Percentiles rank a stretch among this genome's conserved stretches.
Evolutionary conservation across 331 rosid genomes (phyloP).

Genomic region (Ulmus americana): DNA sequence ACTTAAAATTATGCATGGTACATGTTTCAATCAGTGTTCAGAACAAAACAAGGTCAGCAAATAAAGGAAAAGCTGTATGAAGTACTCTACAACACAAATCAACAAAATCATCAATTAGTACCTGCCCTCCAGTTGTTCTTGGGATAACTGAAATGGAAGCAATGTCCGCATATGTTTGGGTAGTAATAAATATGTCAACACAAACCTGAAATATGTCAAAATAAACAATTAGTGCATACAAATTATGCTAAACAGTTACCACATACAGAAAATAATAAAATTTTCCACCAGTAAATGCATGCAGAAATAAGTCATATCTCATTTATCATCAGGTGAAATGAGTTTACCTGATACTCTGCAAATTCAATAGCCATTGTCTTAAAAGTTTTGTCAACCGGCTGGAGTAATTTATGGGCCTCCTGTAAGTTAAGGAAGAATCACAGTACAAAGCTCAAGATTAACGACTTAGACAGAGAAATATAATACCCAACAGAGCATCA

Average conservation of each 20-base stretch:
- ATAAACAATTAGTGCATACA: conserved; percentile 17
- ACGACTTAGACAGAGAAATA: background rate
- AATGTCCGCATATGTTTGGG: conserved; percentile 80
- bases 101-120: conserved; percentile 24
- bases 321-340: conserved; percentile 11
- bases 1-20: background rate
- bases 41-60: background rate
- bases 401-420: conserved; percentile 97
- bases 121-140: conserved; percentile 98
- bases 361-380: conserved; percentile 82
- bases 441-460: background rate
- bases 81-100: background rate
- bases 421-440: conserved; percentile 29
- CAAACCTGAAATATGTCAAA: conserved; percentile 60
- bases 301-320: conserved; percentile 6
- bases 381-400: conserved; percentile 80
- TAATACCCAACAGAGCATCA: background rate
- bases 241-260: conserved; percentile 15
- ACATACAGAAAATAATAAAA: conserved; percentile 11
- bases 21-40: background rate
- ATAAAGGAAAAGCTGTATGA: background rate
- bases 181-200: conserved; percentile 78
- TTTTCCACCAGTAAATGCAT: conserved; percentile 4
- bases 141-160: conserved; percentile 88
- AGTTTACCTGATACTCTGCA: conserved; percentile 83